These are phyloP conservation scores for Phytophthora megakarya DNA, from an alignment of 352 stramenopile genomes.

Conservation along the genomic window DNA sequence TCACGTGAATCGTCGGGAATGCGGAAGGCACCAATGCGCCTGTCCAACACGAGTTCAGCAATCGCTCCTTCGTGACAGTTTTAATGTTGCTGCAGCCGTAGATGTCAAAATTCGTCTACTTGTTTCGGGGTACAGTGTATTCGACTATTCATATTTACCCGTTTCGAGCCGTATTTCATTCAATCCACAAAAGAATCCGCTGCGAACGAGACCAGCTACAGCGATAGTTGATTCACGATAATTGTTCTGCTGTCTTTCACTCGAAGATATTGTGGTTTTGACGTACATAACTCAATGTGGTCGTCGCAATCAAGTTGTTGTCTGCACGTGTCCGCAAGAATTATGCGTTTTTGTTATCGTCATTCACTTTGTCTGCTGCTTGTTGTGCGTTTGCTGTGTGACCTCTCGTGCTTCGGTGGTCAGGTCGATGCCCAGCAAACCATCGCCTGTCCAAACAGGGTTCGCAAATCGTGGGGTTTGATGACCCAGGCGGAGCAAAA, in stretches of 20 bases:
- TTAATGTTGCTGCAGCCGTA: neutral
- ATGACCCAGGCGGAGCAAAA: slow-evolving; percentile 37
- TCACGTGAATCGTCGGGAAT: slow-evolving; percentile 10
- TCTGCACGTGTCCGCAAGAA: neutral
- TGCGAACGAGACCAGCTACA: slow-evolving; percentile 6
- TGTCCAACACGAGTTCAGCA: slow-evolving; percentile 26
- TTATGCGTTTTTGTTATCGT: slow-evolving; percentile 15
- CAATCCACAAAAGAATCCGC: slow-evolving; percentile 13
- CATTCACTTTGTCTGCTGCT: slow-evolving; percentile 10
- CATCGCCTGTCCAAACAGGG: slow-evolving; percentile 7
- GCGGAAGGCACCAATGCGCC: slow-evolving; percentile 6
- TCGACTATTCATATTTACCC: neutral
- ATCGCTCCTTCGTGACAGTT: slow-evolving; percentile 18
- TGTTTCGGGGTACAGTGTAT: slow-evolving; percentile 6
- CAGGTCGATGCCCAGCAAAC: slow-evolving; percentile 5
- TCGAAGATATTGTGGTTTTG: slow-evolving; percentile 8
- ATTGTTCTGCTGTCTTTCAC: neutral
- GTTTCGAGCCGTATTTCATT: slow-evolving; percentile 21
- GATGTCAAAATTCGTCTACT: neutral
- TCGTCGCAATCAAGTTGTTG: slow-evolving; percentile 1
- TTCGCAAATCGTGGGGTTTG: slow-evolving; percentile 38
- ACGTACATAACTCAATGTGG: neutral
- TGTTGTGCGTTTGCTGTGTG: slow-evolving; percentile 17
- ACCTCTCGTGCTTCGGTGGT: neutral
- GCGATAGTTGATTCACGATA: slow-evolving; percentile 8